phyloP scores from a whole-genome alignment of 2,329 filamentous ascomycete genomes.

The Capronia epimyces region DNA sequence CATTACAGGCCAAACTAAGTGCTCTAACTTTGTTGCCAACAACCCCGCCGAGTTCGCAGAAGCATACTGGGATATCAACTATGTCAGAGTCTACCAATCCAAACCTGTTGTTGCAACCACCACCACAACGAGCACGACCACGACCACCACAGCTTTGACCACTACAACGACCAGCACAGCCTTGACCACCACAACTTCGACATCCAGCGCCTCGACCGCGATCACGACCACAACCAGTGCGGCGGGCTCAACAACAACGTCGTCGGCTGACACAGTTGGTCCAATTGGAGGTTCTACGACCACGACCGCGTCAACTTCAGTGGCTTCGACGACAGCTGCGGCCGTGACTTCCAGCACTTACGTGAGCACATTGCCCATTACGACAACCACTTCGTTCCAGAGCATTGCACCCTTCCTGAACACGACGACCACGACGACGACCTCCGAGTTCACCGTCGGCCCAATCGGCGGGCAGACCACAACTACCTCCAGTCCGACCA shows the following conservation, averaged over 20 bases:
- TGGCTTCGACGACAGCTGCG: background rate
- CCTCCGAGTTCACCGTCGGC: background rate
- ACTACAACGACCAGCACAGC: constrained; percentile 4
- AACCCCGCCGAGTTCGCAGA: constrained; percentile 64
- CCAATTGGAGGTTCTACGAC: background rate
- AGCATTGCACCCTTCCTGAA: background rate
- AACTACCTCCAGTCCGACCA: background rate
- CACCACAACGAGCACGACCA: constrained; percentile 11
- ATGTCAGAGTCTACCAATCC: constrained; percentile 56
- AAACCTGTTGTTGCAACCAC: constrained; percentile 9
- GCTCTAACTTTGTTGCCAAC: constrained; percentile 63
- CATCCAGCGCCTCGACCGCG: background rate
- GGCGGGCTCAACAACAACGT: background rate
- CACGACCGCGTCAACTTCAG: too few relatives aligned
- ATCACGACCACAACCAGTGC: constrained; percentile 1
- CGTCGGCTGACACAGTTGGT: background rate
- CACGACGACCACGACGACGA: constrained; percentile 1
- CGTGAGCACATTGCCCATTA: background rate
- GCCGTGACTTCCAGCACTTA: background rate
- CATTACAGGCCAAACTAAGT: constrained; percentile 51
- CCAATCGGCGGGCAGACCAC: constrained; percentile 1
- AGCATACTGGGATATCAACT: constrained; percentile 70
- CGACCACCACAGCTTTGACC: constrained; percentile 6
- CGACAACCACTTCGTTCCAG: background rate
- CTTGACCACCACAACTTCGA: constrained; percentile 1